phyloP scores from a whole-genome alignment of 2,329 filamentous ascomycete species.

The Xylaria sp. region DNA sequence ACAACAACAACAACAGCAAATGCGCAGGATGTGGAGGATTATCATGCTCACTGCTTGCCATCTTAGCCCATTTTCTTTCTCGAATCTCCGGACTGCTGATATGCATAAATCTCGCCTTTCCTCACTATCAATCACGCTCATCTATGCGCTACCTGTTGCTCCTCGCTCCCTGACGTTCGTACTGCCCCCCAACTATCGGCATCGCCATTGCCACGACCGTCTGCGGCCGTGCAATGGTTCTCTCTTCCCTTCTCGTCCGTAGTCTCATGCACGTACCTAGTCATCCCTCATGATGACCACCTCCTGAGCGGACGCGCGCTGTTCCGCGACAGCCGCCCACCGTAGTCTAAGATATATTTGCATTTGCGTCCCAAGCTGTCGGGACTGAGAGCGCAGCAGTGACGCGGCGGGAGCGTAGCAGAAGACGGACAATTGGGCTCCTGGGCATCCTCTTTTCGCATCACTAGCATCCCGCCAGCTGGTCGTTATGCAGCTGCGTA shows the following conservation, averaged over 20 bases:
- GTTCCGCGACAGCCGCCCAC: constrained; percentile 26
- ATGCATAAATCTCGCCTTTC: background rate
- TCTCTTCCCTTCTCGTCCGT: constrained; percentile 19
- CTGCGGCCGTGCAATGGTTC: constrained; percentile 1
- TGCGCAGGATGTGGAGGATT: too few relatives aligned
- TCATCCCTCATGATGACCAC: constrained; percentile 5
- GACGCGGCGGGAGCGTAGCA: background rate
- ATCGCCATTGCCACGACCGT: background rate
- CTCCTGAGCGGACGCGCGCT: constrained; percentile 13
- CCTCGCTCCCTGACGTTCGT: background rate
- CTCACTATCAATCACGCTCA: background rate
- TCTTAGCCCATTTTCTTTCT: too few relatives aligned
- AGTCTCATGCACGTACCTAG: constrained; percentile 15
- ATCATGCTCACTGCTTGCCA: too few relatives aligned
- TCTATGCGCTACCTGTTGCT: background rate
- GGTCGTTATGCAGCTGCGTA: constrained; percentile 6
- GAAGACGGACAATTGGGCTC: constrained; percentile 2
- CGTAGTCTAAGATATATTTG: constrained; percentile 15
- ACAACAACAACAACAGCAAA: too few relatives aligned
- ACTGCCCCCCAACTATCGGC: background rate
- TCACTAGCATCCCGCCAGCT: constrained; percentile 3
- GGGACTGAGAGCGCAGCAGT: constrained; percentile 23
- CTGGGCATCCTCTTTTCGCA: constrained; percentile 8
- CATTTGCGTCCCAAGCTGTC: constrained; percentile 24
- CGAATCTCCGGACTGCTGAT: background rate